These are phyloP conservation scores for Handroanthus guayacan DNA, from an alignment of 257 asterid genomes.

Conservation along the genomic window DNA sequence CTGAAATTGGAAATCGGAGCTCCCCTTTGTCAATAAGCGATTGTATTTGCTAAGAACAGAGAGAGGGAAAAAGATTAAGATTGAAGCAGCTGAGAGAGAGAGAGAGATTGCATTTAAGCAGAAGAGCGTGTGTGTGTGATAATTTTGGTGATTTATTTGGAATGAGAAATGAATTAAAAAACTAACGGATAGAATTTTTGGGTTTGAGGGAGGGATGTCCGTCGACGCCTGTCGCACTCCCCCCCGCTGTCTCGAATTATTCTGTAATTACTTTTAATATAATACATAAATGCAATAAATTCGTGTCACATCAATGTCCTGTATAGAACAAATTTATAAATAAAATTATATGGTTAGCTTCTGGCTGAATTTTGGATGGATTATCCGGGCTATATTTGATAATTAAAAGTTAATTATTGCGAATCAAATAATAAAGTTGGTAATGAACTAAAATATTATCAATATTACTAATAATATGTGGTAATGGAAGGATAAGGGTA, in stretches of 20 bases:
- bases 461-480: too few relatives aligned
- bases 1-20: slow-evolving; percentile 37
- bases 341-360: too few relatives aligned
- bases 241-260: not conserved
- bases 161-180: not conserved
- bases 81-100: slow-evolving; percentile 22
- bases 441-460: too few relatives aligned
- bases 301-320: too few relatives aligned
- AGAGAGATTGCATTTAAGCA: slow-evolving; percentile 24
- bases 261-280: not conserved
- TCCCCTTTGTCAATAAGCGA: slow-evolving; percentile 44
- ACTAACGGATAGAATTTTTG: slow-evolving; percentile 36
- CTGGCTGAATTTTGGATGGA: too few relatives aligned
- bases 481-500: too few relatives aligned
- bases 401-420: too few relatives aligned
- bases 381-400: too few relatives aligned
- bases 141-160: slow-evolving; percentile 7
- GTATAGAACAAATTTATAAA: too few relatives aligned
- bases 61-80: slow-evolving; percentile 21
- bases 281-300: too few relatives aligned
- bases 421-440: too few relatives aligned
- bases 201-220: slow-evolving; percentile 14
- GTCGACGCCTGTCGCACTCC: not conserved
- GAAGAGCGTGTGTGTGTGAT: not conserved
- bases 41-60: slow-evolving; percentile 35